phyloP scores from a whole-genome alignment of 2,329 filamentous ascomycete species.

The Hysterium pulicare region DNA sequence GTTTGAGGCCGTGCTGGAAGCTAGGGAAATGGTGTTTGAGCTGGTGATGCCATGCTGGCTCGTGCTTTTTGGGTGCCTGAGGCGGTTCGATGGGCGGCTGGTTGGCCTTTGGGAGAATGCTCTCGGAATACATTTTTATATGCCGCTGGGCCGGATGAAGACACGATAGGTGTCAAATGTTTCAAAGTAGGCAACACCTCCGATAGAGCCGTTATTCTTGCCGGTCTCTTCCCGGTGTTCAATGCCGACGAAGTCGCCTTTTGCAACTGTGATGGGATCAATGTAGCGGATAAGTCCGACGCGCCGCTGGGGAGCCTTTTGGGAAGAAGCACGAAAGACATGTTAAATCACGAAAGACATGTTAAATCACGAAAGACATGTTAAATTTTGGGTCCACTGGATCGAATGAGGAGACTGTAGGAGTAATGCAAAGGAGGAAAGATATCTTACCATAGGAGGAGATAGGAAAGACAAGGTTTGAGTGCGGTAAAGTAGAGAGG shows the following conservation, averaged over 20 bases:
- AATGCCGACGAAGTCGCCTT: conserved; percentile 84
- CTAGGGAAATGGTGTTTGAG: not conserved
- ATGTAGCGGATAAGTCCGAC: conserved; percentile 79
- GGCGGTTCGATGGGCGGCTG: no score
- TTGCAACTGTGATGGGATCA: conserved; percentile 74
- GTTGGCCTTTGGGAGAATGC: conserved; percentile 48
- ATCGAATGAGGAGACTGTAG: no score
- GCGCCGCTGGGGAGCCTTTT: no score
- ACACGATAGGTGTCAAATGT: conserved; percentile 71
- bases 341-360: no score
- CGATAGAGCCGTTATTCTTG: conserved; percentile 91
- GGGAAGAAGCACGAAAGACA: no score
- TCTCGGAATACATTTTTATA: conserved; percentile 51
- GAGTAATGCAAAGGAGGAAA: no score
- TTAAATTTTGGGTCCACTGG: no score
- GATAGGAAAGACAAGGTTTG: no score
- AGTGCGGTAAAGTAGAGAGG: no score
- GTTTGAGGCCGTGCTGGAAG: not conserved
- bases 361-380: no score
- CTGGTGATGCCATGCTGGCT: not conserved
- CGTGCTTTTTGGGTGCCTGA: not conserved
- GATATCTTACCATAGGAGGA: no score
- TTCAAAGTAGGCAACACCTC: conserved; percentile 84
- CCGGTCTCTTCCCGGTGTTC: conserved; percentile 78
- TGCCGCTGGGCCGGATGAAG: conserved; percentile 74